phyloP scores from a whole-genome alignment of 371 early-diverging fungal genomes.

The Mycotypha africana region DNA sequence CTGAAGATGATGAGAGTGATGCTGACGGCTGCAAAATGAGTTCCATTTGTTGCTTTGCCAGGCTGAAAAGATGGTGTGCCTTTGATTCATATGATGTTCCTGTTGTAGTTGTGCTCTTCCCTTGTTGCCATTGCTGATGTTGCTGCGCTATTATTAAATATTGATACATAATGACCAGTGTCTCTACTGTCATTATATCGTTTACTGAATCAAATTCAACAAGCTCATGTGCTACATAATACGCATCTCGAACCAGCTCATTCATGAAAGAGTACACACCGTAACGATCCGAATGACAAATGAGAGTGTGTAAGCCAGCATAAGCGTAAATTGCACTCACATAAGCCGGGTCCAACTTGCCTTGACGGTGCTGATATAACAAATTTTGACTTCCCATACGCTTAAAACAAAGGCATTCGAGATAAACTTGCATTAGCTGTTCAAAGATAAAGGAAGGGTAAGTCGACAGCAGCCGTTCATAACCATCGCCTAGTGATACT shows the following conservation, averaged over 20 bases:
- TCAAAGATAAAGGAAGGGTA: conserved; percentile 19
- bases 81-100: conserved; percentile 9
- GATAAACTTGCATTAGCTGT: neutral
- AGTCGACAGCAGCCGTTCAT: neutral
- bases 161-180: conserved; percentile 23
- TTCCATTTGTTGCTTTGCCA: conserved; percentile 18
- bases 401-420: neutral
- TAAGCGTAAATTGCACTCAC: conserved; percentile 23
- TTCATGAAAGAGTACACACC: conserved; percentile 18
- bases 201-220: conserved; percentile 23
- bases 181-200: conserved; percentile 17
- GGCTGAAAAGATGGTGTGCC: conserved; percentile 14
- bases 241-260: conserved; percentile 16
- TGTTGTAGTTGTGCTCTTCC: no score
- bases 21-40: no score
- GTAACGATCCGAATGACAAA: conserved; percentile 24
- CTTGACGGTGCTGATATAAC: conserved; percentile 1
- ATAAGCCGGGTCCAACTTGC: conserved; percentile 14
- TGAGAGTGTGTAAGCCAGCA: conserved; percentile 19
- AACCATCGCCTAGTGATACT: neutral
- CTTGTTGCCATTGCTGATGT: no score
- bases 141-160: conserved; percentile 11
- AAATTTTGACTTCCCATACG: neutral
- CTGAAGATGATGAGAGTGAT: no score
- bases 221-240: conserved; percentile 15